Evolutionary conservation across 2,329 filamentous ascomycete genomes (phyloP), one percentile per base, ranked within the genome.

Genomic region (Bretziella fagacearum): DNA sequence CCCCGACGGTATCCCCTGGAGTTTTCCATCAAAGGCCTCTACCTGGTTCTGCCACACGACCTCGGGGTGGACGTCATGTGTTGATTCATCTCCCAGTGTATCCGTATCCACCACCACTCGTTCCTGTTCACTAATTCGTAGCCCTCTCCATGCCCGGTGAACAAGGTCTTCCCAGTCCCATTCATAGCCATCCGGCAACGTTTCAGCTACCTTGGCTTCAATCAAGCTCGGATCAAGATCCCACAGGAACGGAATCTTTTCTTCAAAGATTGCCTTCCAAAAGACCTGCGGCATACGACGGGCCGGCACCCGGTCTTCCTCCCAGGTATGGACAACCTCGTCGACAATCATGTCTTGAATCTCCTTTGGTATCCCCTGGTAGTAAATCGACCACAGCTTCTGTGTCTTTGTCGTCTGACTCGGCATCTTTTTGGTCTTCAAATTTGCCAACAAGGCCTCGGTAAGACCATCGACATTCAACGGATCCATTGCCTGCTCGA

Each of bases 151-250:
- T 11, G 44, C n/a, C 20, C 33, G 29, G 20, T 22, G 22, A n/a
- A 33, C 22, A 6, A 44, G 23, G 15, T n/a, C n/a, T 18, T 48
- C 46, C 39, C 39, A 48, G 32, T 48, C 46, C 46, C 46, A 48
- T 48, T 48, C 46, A n/a, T 23, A 27, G 36, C 25, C 26, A 13
- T 15, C 20, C 17, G 37, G 23, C n/a, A 13, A 11, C 17, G 46
- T 27, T 40, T 6, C 18, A 17, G 40, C 25, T 6, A 4, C 15
- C 17, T 29, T 27, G 20, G 27, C 18, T 7, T 33, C 17, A 6
- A 44, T 10, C 13, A 30, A 15, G 10, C 20, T 11, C 4, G 8
- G 18, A 13, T 48, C 32, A 10, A 48, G 22, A n/a, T 44, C 40
- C 30, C 30, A 39, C 4, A 48, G 46, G 15, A 29, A 48, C 13